Evolutionary conservation across 805 yeast species (phyloP), one percentile per base, ranked within the genome.

Genomic region (Suhomyces sp.): DNA sequence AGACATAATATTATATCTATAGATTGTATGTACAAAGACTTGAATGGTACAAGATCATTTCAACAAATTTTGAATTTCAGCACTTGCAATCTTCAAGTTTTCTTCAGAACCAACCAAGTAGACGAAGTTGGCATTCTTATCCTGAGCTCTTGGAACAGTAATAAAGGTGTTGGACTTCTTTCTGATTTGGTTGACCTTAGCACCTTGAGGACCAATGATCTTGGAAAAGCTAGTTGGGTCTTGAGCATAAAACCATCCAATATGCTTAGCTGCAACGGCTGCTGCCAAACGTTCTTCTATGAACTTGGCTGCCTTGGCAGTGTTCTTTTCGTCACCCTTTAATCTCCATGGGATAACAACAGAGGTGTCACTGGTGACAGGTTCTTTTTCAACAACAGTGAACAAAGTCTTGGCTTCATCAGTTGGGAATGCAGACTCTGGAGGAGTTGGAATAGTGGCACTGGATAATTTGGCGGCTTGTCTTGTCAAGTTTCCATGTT

Each of bases 191-290:
- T 73, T 77, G 53, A 87, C 68, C 42, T 75, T 78, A 22, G 79
- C 61, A 30, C 96, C 96, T 47, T 77, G 81, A 11, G 87, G 79
- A 6, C 96, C 96, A 44, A 88, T 76, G 35, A 87, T 68, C 54
- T 70, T 75, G 39, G 82, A 74, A 58, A 83, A 82, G 18, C 60
- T 53, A 10, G 77, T 60, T 18, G 70, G 58, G 38, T 76, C 70
- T 26, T 74, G 59, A 25, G 77, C 61, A 73, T 83, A 82, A 41
- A 83, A 61, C 75, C 77, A 85, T 10, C 81, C 93, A 31, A 64
- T 66, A 26, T 63, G 50, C 28, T 70, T 68, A 33, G 76, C 77
- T 15, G 52, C 48, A 39, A 66, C 51, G 33, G 77, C 77, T 26
- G 59, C 56, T 19, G 59, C 71, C 47, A 85, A 58, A 37, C 77